A percentile compares a stretch with the other conserved stretches of the same genome.
phyloP scores from a whole-genome alignment of 2,329 filamentous ascomycete genomes.

The Acephala macrosclerotiorum region DNA sequence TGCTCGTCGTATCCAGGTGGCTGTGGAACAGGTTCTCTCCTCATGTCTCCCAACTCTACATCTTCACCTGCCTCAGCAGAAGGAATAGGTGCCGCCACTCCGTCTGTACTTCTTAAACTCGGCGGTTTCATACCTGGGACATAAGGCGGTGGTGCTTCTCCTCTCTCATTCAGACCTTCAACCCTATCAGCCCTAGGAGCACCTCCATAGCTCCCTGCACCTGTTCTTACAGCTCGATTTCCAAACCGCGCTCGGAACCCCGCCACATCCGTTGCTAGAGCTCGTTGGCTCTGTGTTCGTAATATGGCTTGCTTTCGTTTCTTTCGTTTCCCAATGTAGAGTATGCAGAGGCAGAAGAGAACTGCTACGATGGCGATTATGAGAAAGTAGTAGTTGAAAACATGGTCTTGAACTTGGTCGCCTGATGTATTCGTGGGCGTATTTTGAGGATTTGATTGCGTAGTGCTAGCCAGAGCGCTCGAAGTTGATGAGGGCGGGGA shows the following conservation, averaged over 20 bases:
- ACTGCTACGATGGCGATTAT: constrained; percentile 56
- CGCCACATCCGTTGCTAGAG: constrained; percentile 42
- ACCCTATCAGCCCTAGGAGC: constrained; percentile 33
- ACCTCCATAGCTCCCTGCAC: constrained; percentile 18
- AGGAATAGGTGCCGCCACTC: constrained; percentile 12
- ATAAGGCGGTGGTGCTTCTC: constrained; percentile 72
- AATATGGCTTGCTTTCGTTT: constrained; percentile 32
- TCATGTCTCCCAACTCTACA: constrained; percentile 30
- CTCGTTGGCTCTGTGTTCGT: constrained; percentile 39
- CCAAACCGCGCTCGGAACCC: constrained; percentile 31
- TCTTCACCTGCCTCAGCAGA: constrained; percentile 10
- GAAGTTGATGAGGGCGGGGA: constrained; percentile 12
- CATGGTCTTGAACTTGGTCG: constrained; percentile 51
- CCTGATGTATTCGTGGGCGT: constrained; percentile 19
- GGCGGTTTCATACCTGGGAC: constrained; percentile 41
- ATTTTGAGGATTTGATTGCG: constrained; percentile 3
- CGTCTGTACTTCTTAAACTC: constrained; percentile 34
- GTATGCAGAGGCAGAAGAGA: constrained; percentile 49
- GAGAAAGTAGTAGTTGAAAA: constrained; percentile 62
- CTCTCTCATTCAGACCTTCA: constrained; percentile 69
- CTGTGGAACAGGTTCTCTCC: constrained; percentile 12
- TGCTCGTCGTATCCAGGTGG: constrained; percentile 39
- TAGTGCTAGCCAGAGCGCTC: constrained; percentile 10
- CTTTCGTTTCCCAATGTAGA: constrained; percentile 52
- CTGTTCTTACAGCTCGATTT: constrained; percentile 23